Base-by-base conservation (phyloP, 768 basidiomycete genomes). In the Tremella yokohamensis region DNA sequence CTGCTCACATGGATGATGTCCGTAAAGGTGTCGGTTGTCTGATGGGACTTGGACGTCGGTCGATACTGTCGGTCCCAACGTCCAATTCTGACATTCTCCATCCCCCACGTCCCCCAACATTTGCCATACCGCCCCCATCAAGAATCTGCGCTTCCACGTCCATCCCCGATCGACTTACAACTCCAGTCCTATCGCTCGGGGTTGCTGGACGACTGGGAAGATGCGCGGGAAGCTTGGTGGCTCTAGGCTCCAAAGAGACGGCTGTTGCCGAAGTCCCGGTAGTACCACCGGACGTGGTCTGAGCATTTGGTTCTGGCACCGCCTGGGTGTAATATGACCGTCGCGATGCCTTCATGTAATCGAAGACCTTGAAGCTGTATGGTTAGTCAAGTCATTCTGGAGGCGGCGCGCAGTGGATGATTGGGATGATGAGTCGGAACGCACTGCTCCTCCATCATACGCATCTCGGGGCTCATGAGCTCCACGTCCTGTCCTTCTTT, bases 381-480 rank as follows among this genome's bases (percentile, higher is more conserved):
- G 7, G 40, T 56, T 34, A 62, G 64, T 52, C n/a, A 45, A n/a
- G 6, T 22, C 7, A 6, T 45, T 16, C 42, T 4, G n/a, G 15
- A 6, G 11, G 4, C 11, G 4, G 29, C 11, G 29, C 29, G 29
- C 29, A 34, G 29, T 34, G 29, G 11, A 11, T 6, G 11, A 11
- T 11, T 52, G 38, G 40, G 22, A 25, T 40, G 37, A 1, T 20
- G 24, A 59, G 24, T 0, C 6, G n/a, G 34, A 51, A 62, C 71
- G 56, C 52, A 97, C 92, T 94, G 92, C 74, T 97, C 92, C 78
- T 99, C 96, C 92, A 98, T 96, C 79, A 91, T 87, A 60, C 89
- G 81, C 89, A 93, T 92, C 77, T 99, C 96, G 0, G 84, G 83
- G 60, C 87, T 90, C 52, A 99, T 78, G 57, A 84, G 86, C 64